A percentile compares a stretch with the other conserved stretches of the same genome.
These are phyloP conservation scores for Globisporangium rhizosaccharum DNA, from an alignment of 352 stramenopile species.

Conservation along the genomic window DNA sequence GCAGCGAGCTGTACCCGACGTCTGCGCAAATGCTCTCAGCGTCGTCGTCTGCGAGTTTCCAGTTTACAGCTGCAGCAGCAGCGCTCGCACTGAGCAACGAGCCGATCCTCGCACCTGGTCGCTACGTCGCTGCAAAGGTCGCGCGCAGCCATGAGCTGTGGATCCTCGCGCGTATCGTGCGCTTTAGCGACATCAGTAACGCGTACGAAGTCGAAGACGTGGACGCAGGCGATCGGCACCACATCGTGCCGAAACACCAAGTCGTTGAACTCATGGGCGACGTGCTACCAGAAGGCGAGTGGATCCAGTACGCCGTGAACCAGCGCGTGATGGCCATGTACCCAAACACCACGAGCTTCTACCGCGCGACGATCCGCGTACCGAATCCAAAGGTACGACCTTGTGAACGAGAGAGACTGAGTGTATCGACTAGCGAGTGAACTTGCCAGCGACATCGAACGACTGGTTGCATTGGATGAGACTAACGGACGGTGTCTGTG, in stretches of 20 bases:
- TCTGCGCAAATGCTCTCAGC: slow-evolving; percentile 3
- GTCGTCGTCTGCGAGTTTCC: slow-evolving; percentile 12
- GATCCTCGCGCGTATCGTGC: slow-evolving; percentile 91
- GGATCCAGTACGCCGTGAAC: slow-evolving; percentile 86
- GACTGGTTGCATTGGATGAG: no score
- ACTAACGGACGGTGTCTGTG: not conserved
- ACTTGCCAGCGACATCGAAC: not conserved
- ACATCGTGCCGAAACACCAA: slow-evolving; percentile 68
- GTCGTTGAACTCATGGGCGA: slow-evolving; percentile 89
- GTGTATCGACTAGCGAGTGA: not conserved
- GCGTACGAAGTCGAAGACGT: slow-evolving; percentile 96
- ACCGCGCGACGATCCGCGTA: slow-evolving; percentile 88
- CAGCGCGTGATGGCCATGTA: slow-evolving; percentile 97
- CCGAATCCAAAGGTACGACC: slow-evolving; percentile 79
- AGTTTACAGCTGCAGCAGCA: slow-evolving; percentile 11
- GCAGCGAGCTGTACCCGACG: slow-evolving; percentile 6
- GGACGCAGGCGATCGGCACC: slow-evolving; percentile 73
- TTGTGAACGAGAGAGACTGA: not conserved
- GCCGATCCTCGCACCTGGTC: slow-evolving; percentile 36
- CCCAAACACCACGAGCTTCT: slow-evolving; percentile 97
- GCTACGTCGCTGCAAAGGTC: slow-evolving; percentile 71
- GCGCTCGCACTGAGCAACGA: slow-evolving; percentile 24
- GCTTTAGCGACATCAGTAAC: slow-evolving; percentile 85
- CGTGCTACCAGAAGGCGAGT: slow-evolving; percentile 40
- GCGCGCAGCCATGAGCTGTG: slow-evolving; percentile 78